Evolutionary conservation across 2,329 filamentous ascomycete species (phyloP).

Genomic region (Coleophoma eucalyptorum): DNA sequence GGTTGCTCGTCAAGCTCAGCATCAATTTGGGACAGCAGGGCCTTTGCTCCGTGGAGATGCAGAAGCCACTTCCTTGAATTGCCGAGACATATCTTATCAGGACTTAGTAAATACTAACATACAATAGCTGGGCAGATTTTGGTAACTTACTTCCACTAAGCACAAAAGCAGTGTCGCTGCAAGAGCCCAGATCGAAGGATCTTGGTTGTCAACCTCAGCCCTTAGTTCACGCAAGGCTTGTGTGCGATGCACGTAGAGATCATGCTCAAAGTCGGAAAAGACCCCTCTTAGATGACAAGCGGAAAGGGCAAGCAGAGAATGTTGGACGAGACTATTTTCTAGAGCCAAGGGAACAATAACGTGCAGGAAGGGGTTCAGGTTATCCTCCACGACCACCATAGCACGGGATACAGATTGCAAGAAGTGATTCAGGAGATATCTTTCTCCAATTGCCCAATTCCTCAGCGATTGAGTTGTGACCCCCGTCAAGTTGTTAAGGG

Average conservation of each 20-base stretch:
- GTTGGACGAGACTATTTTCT: background rate
- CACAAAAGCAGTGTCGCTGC: constrained; percentile 3
- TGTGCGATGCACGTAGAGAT: background rate
- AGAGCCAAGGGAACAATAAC: constrained; percentile 2
- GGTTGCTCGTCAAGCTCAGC: background rate
- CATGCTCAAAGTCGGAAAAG: constrained; percentile 2
- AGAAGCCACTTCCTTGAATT: constrained; percentile 4
- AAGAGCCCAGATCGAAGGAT: background rate
- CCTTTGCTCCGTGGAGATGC: constrained; percentile 2
- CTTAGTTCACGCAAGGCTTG: constrained; percentile 1
- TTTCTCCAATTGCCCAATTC: background rate
- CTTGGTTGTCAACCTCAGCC: background rate
- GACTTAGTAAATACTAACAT: background rate
- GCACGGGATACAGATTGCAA: constrained; percentile 2
- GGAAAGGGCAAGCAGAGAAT: constrained; percentile 1
- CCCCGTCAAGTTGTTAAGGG: background rate
- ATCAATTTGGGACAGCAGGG: background rate
- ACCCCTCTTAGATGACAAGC: constrained; percentile 4
- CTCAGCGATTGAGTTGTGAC: background rate
- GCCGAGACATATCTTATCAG: constrained; percentile 1
- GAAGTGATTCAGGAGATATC: constrained; percentile 5
- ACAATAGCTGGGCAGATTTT: background rate
- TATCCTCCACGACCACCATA: constrained; percentile 1
- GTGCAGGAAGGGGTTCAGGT: constrained; percentile 3
- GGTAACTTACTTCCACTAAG: constrained; percentile 1